phyloP scores from a whole-genome alignment of 1,139 yeast genomes.

The Yamadazyma dendronema region DNA sequence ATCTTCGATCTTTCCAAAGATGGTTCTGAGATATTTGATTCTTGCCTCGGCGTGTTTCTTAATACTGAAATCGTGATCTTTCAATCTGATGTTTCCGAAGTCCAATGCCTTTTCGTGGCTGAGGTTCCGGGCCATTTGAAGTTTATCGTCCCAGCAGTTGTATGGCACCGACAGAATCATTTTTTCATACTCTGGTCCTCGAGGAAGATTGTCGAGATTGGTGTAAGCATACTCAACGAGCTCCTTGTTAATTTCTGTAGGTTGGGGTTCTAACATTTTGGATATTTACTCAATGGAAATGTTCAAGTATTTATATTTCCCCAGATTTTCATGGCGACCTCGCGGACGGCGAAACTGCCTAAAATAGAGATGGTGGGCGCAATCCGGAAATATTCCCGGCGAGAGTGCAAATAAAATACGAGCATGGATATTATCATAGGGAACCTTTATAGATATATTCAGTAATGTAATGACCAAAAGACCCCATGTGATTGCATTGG shows the following conservation, averaged over 20 bases:
- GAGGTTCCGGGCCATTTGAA: slow-evolving; percentile 19
- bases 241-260: slow-evolving; percentile 28
- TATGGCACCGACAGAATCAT: slow-evolving; percentile 28
- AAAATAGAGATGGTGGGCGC: not conserved
- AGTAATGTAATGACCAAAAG: no score
- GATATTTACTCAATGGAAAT: not conserved
- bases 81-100: slow-evolving; percentile 37
- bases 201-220: slow-evolving; percentile 42
- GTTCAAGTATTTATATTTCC: not conserved
- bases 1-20: slow-evolving; percentile 46
- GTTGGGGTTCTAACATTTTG: slow-evolving; percentile 8
- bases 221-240: slow-evolving; percentile 41
- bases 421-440: not conserved
- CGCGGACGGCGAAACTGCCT: not conserved
- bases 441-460: no score
- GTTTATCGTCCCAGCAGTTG: slow-evolving; percentile 19
- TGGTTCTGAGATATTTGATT: slow-evolving; percentile 27
- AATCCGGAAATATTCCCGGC: not conserved
- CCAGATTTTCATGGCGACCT: slow-evolving; percentile 1
- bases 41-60: slow-evolving; percentile 32
- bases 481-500: no score
- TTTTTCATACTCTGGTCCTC: slow-evolving; percentile 27
- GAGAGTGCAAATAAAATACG: no score
- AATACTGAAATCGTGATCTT: slow-evolving; percentile 28
- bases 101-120: slow-evolving; percentile 30